These are phyloP conservation scores for Secale cereale DNA, from an alignment of 176 grass and related monocot genomes.

Conservation along the genomic window DNA sequence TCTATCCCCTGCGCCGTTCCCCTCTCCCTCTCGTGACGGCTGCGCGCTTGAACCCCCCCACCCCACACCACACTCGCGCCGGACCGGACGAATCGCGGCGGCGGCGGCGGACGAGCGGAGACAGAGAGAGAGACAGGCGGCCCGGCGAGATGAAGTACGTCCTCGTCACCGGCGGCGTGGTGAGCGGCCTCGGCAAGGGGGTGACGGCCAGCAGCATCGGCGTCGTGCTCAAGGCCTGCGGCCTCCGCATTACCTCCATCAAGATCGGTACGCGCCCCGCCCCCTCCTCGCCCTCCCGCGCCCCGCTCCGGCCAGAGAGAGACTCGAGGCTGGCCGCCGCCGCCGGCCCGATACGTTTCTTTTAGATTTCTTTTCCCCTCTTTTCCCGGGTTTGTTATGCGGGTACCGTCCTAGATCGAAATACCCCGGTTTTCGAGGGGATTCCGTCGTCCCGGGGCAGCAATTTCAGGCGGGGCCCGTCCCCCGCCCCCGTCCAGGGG, in stretches of 20 bases:
- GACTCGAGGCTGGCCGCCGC: not conserved
- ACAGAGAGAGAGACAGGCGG: not conserved
- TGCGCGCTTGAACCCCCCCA: not conserved
- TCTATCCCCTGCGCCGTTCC: conserved; percentile 22
- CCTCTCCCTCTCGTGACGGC: not conserved
- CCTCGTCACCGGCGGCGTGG: conserved; percentile 44
- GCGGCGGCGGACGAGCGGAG: not conserved
- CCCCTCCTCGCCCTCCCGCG: not conserved
- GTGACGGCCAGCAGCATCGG: conserved; percentile 48
- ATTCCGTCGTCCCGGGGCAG: not conserved
- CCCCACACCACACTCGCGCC: not conserved
- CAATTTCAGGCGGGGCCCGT: not conserved
- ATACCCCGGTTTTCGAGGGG: not conserved
- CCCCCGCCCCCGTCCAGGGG: not conserved
- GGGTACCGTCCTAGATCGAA: not conserved
- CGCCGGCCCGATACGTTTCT: not conserved
- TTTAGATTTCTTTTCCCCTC: not conserved
- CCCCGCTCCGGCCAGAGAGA: not conserved
- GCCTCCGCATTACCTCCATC: conserved; percentile 40
- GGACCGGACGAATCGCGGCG: not conserved
- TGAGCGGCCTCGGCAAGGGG: conserved; percentile 44
- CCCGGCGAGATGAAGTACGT: conserved; percentile 34
- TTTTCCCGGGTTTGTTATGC: not conserved
- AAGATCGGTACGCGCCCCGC: conserved; percentile 26
- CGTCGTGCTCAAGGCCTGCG: conserved; percentile 39